These are phyloP conservation scores for Fibroporia radiculosa DNA, from an alignment of 768 basidiomycete species.

Conservation along the genomic window DNA sequence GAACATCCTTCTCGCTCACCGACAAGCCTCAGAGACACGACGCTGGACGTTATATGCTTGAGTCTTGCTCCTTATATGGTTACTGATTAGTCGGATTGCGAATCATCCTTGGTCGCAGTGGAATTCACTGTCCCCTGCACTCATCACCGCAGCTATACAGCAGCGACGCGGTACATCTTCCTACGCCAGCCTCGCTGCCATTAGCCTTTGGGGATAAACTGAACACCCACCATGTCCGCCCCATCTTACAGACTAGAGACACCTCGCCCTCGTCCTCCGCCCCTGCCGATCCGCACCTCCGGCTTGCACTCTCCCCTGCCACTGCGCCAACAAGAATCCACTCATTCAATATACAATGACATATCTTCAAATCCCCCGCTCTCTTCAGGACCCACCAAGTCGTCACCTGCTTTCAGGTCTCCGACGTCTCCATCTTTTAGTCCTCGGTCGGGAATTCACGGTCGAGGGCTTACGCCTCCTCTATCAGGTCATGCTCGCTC, in stretches of 20 bases:
- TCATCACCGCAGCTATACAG: too few relatives aligned
- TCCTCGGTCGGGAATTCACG: slow-evolving; percentile 40
- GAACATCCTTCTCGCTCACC: too few relatives aligned
- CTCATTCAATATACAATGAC: slow-evolving; percentile 69
- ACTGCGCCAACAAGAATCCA: slow-evolving; percentile 32
- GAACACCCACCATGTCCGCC: slow-evolving; percentile 51
- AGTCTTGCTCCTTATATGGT: too few relatives aligned
- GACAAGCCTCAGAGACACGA: too few relatives aligned
- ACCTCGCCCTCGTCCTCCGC: slow-evolving; percentile 54
- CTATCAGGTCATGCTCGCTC: slow-evolving; percentile 57
- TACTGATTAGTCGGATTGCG: not conserved
- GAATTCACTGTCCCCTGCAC: not conserved
- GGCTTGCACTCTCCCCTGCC: slow-evolving; percentile 37
- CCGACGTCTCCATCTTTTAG: slow-evolving; percentile 54
- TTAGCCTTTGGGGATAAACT: too few relatives aligned
- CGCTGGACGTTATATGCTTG: too few relatives aligned
- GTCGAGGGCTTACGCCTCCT: slow-evolving; percentile 49
- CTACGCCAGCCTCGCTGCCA: too few relatives aligned
- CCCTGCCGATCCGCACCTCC: slow-evolving; percentile 42
- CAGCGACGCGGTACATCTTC: too few relatives aligned
- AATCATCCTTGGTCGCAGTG: too few relatives aligned
- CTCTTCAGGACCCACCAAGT: slow-evolving; percentile 49
- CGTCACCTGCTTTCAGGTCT: slow-evolving; percentile 35
- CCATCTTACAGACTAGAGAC: slow-evolving; percentile 60
- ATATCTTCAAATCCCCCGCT: slow-evolving; percentile 53